These are phyloP conservation scores for Umbelopsis isabellina DNA, from an alignment of 192 early-diverging fungal species.

Conservation along the genomic window DNA sequence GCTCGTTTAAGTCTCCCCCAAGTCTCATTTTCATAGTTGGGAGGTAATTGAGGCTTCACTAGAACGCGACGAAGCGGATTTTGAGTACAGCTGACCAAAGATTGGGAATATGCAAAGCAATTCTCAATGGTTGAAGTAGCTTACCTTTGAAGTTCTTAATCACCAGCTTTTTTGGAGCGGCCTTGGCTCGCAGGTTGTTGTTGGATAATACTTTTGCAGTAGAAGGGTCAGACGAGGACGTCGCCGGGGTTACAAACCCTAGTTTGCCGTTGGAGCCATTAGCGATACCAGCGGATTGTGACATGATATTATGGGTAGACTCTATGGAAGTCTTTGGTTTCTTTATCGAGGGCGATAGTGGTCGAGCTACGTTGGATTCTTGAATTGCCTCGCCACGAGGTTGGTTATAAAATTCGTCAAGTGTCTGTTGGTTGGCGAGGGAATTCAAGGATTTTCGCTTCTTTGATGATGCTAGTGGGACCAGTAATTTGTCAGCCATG, in stretches of 20 bases:
- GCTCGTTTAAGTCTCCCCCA: slow-evolving; percentile 68
- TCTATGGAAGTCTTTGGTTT: slow-evolving; percentile 5
- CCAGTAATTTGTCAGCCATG: not conserved
- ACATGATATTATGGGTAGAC: not conserved
- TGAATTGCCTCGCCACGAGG: slow-evolving; percentile 18
- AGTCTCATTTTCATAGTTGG: slow-evolving; percentile 66
- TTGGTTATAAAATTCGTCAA: slow-evolving; percentile 16
- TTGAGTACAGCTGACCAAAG: not conserved
- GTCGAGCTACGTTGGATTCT: not conserved
- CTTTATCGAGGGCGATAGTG: not conserved
- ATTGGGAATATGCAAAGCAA: not conserved
- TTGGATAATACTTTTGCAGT: not conserved
- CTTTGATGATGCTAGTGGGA: slow-evolving; percentile 21
- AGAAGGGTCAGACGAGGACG: not conserved
- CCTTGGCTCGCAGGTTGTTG: slow-evolving; percentile 5
- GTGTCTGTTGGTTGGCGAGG: slow-evolving; percentile 22
- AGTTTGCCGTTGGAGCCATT: slow-evolving; percentile 22
- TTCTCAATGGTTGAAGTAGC: not conserved
- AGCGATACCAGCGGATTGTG: not conserved
- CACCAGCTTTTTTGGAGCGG: slow-evolving; percentile 59
- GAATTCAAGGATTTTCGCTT: slow-evolving; percentile 25
- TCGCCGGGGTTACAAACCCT: slow-evolving; percentile 16
- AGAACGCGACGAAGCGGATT: not conserved
- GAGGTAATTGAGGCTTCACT: slow-evolving; percentile 64
- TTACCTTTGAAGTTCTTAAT: slow-evolving; percentile 67